phyloP scores from a whole-genome alignment of 306 rosid genomes.

The Casuarina equisetifolia region DNA sequence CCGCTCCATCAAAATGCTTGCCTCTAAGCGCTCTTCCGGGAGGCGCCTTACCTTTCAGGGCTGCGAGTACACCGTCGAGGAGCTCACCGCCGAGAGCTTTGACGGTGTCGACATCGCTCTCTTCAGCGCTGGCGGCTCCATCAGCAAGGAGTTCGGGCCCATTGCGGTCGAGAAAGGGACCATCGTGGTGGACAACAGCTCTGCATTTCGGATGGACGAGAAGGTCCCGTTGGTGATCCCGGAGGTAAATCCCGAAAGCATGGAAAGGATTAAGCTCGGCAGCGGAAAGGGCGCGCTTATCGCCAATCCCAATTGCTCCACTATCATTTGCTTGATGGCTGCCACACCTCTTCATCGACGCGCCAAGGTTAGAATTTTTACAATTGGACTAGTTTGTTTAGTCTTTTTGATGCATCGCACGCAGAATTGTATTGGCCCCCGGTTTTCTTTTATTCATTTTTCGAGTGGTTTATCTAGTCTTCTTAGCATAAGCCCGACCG shows the following conservation, averaged over 20 bases:
- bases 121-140: constrained; percentile 96
- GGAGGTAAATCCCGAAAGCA: constrained; percentile 93
- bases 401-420: background rate
- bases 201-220: constrained; percentile 89
- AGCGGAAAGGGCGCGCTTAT: constrained; percentile 79
- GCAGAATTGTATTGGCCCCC: background rate
- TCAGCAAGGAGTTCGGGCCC: constrained; percentile 85
- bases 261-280: constrained; percentile 67
- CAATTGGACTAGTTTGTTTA: background rate
- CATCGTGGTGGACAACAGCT: constrained; percentile 87
- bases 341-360: constrained; percentile 95
- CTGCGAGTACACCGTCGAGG: constrained; percentile 66
- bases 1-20: constrained; percentile 95
- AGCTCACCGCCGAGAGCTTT: constrained; percentile 81
- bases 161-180: constrained; percentile 75
- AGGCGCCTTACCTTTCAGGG: constrained; percentile 54
- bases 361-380: constrained; percentile 54
- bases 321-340: constrained; percentile 92
- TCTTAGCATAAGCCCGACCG: background rate
- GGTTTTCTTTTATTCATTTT: background rate
- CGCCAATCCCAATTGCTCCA: constrained; percentile 97
- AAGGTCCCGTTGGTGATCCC: constrained; percentile 90
- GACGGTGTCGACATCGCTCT: constrained; percentile 85
- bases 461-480: background rate
- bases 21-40: constrained; percentile 91